A percentile compares a stretch with the other conserved stretches of the same genome.
These are phyloP conservation scores for Abeoforma whisleri DNA, from an alignment of 78 protist species.

Conservation along the genomic window DNA sequence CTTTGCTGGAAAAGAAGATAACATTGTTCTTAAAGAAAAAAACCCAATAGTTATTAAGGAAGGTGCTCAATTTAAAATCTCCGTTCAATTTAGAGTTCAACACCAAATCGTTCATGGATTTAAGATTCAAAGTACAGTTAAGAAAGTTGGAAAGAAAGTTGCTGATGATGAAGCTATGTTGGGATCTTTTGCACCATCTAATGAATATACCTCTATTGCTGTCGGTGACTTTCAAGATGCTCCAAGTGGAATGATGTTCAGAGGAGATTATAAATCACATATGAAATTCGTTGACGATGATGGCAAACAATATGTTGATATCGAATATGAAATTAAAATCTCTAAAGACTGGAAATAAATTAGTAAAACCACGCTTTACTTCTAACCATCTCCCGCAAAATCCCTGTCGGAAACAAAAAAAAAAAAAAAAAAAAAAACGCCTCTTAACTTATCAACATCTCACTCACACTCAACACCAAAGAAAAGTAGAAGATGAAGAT, in stretches of 20 bases:
- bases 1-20: conserved; percentile 19
- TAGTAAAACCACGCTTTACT: too few species aligned
- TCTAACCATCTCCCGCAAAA: too few species aligned
- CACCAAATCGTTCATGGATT: conserved; percentile 46
- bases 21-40: conserved; percentile 4
- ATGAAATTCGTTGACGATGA: conserved; percentile 51
- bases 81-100: conserved; percentile 44
- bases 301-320: conserved; percentile 34
- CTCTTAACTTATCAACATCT: too few species aligned
- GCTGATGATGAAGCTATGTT: conserved; percentile 40
- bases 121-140: conserved; percentile 34
- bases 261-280: conserved; percentile 49
- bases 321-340: conserved; percentile 50
- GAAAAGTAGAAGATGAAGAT: too few species aligned
- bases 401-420: too few species aligned
- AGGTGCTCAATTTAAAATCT: conserved; percentile 45
- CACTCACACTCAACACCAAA: too few species aligned
- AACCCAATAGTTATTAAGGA: conserved; percentile 48
- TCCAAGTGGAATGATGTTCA: conserved; percentile 39
- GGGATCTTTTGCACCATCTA: conserved; percentile 52
- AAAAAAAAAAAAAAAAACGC: too few species aligned
- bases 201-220: conserved; percentile 42
- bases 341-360: conserved; percentile 42
- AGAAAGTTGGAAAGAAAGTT: conserved; percentile 43
- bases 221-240: conserved; percentile 50